Base-by-base conservation (phyloP, 345 rosid species). In the Populus tremula region DNA sequence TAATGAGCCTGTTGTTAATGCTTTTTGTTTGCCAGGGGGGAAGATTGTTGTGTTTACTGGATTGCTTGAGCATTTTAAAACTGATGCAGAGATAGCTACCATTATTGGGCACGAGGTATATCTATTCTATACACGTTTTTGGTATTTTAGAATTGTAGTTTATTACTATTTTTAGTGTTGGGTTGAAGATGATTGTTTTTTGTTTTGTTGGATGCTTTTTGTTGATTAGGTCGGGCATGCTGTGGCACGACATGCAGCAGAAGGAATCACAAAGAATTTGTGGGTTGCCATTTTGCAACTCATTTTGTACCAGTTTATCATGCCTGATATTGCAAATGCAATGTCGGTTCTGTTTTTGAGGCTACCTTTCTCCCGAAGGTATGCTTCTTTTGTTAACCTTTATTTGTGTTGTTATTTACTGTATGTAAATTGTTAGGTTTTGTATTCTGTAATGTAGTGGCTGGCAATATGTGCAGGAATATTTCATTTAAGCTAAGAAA, bases 351-450 rank as follows among this genome's bases (percentile, higher is more conserved):
- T 96, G 47, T 84, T 96, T 81, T 78, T 96, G 85, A 88, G 85
- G 89, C 98, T 92, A 75, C 97, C 97, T 65, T 96, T 96, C 87
- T 92, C 97, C 16, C 87, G 99, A 72, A 92, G 87, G 99, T 96
- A 86, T 5, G 77, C 61, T 63, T 64, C 33, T 70, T 54, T 45
- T n/a, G 23, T 41, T 33, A 41, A 21, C 14, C 59, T 33, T 72
- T 45, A 4, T 5, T 39, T 53, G 2, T 14, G 3, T 20, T 35
- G 69, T 74, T 13, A 43, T 8, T 10, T 25, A 16, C 18, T 23
- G 17, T 2, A 20, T 39, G 41, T 27, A 18, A 1, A n/a, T 62
- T 74, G 7, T 29, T 74, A 8, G 17, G 17, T 43, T 18, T 59
- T 20, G 11, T 74, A 17, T 39, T 20, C 53, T 14, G 6, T 4